Evolutionary conservation across 176 grass and related monocot genomes (phyloP), one percentile per base, ranked within the genome.

Genomic region (Phragmites australis): DNA sequence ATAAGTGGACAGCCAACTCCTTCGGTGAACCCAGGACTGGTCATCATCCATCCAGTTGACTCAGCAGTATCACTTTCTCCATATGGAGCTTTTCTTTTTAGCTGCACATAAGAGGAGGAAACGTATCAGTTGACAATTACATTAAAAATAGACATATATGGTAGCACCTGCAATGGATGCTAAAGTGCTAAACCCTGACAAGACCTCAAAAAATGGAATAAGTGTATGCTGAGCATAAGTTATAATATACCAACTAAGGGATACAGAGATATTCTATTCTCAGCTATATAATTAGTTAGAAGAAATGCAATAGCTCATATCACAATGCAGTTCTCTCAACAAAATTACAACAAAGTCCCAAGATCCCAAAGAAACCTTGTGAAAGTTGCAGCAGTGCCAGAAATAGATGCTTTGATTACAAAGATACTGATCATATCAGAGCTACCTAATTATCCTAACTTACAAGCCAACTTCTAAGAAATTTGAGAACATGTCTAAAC

Each of bases 51-150:
- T 75, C 88, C 90, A 42, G 61, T 84, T 69, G 93, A 89, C 62
- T 89, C 88, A 68, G 67, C 63, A 41, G 68, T 46, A 79, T 78
- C 80, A 39, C 74, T 90, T 69, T 87, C 88, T 76, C 90, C 82
- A 76, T 55, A 86, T 14, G 44, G 78, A 63, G 67, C 21, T 81
- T 94, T 99, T 70, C 85, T 76, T 83, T 90, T 93, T 51, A 95
- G 52, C 96, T 99, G 50, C 37, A 75, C 42, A 64, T 30, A 76
- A 76, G 75, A 81, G 13, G 64, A 68, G 46, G 12, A 25, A 70
- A 44, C 10, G 1, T 22, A 70, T 89, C 44, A 40, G 53, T 69
- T 43, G 25, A 8, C 4, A 53, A 52, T 70, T 70, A 43, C 6
- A 63, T 11, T 2, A 9, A 34, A 82, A 53, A 81, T 50, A 43